A percentile compares a stretch with the other conserved stretches of the same genome.
These are phyloP conservation scores for Sambucus nigra DNA, from an alignment of 129 eudicot genomes.

Conservation along the genomic window DNA sequence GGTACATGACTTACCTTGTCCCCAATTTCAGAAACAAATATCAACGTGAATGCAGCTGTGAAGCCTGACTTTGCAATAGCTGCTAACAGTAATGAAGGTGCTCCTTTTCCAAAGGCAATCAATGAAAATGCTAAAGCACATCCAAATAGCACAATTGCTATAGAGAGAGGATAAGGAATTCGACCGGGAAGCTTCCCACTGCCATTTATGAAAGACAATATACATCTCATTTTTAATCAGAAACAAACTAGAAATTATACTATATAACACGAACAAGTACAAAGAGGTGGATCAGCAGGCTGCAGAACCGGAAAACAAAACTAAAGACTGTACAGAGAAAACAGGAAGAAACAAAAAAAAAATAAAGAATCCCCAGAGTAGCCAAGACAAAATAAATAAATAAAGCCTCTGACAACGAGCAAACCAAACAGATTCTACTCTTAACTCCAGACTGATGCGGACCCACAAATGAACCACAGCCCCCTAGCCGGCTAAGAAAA, in stretches of 20 bases:
- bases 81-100: slow-evolving; percentile 69
- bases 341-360: too few relatives aligned
- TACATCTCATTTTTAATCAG: too few relatives aligned
- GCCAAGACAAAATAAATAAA: too few relatives aligned
- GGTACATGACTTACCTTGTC: slow-evolving; percentile 58
- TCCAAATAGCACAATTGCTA: slow-evolving; percentile 69
- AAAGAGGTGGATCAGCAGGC: background rate
- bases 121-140: slow-evolving; percentile 66
- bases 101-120: slow-evolving; percentile 59
- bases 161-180: slow-evolving; percentile 67
- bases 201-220: slow-evolving; percentile 25
- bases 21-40: slow-evolving; percentile 92
- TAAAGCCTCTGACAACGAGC: too few relatives aligned
- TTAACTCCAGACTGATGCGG: too few relatives aligned
- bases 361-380: too few relatives aligned
- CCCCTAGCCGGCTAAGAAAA: too few relatives aligned
- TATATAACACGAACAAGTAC: too few relatives aligned
- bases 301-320: too few relatives aligned
- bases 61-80: slow-evolving; percentile 95
- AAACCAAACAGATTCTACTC: too few relatives aligned
- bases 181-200: slow-evolving; percentile 54
- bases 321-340: background rate
- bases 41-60: slow-evolving; percentile 87
- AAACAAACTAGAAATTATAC: background rate
- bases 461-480: too few relatives aligned